phyloP scores from a whole-genome alignment of 495 filamentous ascomycete genomes.

The Penicillium parvum region DNA sequence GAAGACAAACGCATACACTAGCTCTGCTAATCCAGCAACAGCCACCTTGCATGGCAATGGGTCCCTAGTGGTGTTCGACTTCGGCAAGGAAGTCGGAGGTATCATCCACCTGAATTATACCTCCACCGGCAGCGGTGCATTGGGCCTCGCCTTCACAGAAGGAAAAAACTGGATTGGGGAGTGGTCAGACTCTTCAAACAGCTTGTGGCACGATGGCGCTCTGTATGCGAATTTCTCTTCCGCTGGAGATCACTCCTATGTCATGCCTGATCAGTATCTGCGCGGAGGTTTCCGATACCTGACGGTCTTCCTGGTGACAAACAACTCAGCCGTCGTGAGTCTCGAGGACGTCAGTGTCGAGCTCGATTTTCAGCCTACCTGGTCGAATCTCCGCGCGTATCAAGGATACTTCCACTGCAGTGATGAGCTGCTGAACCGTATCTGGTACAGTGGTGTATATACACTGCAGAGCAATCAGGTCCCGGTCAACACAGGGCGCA shows the following conservation, averaged over 20 bases:
- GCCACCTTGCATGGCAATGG: conserved; percentile 40
- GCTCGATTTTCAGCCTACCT: conserved; percentile 58
- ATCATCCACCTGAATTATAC: conserved; percentile 48
- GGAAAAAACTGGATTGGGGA: conserved; percentile 59
- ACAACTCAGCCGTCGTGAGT: conserved; percentile 30
- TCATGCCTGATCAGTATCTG: conserved; percentile 49
- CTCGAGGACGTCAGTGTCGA: conserved; percentile 44
- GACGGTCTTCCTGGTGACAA: conserved; percentile 48
- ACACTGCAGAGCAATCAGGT: conserved; percentile 58
- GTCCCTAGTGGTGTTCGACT: conserved; percentile 51
- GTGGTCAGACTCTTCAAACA: conserved; percentile 56
- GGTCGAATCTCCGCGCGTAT: conserved; percentile 58
- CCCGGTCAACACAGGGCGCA: conserved; percentile 49
- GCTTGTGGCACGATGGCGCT: conserved; percentile 49
- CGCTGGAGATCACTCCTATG: conserved; percentile 40
- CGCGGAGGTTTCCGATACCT: conserved; percentile 61
- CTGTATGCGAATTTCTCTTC: conserved; percentile 49
- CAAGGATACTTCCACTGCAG: conserved; percentile 60
- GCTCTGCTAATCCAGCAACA: conserved; percentile 25
- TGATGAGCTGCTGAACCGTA: conserved; percentile 56
- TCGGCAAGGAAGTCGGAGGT: conserved; percentile 56
- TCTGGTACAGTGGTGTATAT: conserved; percentile 64
- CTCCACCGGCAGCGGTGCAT: conserved; percentile 38
- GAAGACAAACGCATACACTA: conserved; percentile 26
- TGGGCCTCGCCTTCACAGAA: conserved; percentile 61